phyloP scores from a whole-genome alignment of 768 basidiomycete genomes.

The Hericium coralloides region DNA sequence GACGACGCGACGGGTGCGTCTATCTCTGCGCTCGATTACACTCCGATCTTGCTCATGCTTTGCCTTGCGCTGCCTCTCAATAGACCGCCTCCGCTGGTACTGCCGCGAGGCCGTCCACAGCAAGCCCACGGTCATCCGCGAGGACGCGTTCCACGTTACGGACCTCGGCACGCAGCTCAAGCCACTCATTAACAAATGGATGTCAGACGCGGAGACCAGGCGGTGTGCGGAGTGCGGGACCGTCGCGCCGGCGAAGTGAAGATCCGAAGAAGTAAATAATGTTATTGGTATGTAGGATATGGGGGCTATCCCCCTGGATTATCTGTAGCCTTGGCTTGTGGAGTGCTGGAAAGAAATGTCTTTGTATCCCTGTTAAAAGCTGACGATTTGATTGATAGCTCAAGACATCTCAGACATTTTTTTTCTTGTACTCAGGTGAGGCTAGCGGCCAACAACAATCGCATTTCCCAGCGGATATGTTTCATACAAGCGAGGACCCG shows the following conservation, averaged over 20 bases:
- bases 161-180: slow-evolving; percentile 93
- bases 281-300: not conserved
- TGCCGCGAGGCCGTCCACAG: slow-evolving; percentile 57
- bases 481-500: too few relatives aligned
- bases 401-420: not conserved
- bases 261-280: not conserved
- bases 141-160: slow-evolving; percentile 79
- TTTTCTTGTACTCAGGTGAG: not conserved
- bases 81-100: slow-evolving; percentile 92
- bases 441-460: too few relatives aligned
- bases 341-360: not conserved
- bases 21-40: not conserved
- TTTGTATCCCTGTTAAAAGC: not conserved
- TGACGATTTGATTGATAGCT: not conserved
- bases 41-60: not conserved
- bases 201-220: slow-evolving; percentile 51
- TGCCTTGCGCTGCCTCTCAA: not conserved
- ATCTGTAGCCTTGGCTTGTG: not conserved
- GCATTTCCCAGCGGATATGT: too few relatives aligned
- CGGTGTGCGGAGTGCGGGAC: slow-evolving; percentile 66
- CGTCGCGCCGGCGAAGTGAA: slow-evolving; percentile 47
- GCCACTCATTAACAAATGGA: slow-evolving; percentile 84
- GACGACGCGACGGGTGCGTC: slow-evolving; percentile 61
- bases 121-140: slow-evolving; percentile 66
- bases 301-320: not conserved